A percentile compares a stretch with the other conserved stretches of the same genome.
phyloP scores from a whole-genome alignment of 352 stramenopile genomes.

The Poterioochromonas sp. region DNA sequence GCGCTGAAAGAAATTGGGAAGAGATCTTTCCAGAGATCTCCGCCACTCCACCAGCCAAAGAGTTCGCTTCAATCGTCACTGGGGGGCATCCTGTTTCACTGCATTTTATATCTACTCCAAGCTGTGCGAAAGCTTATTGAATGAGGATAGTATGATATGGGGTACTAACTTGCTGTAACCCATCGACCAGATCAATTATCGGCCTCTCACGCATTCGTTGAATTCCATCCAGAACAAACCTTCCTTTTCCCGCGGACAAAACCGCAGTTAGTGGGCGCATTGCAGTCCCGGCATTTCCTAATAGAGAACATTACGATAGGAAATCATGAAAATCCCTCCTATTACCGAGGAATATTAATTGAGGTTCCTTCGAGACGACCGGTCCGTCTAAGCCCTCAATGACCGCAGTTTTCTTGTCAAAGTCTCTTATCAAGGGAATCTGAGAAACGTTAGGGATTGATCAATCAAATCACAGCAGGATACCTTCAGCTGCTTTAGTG shows the following conservation, averaged over 20 bases:
- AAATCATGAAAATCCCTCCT: neutral
- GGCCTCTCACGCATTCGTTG: conserved; percentile 90
- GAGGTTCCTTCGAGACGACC: neutral
- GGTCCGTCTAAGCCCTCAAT: conserved; percentile 60
- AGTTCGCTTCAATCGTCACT: conserved; percentile 59
- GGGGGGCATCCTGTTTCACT: conserved; percentile 54
- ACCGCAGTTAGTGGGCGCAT: conserved; percentile 86
- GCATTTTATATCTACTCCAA: conserved; percentile 41
- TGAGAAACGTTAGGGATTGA: neutral
- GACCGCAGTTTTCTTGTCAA: conserved; percentile 42
- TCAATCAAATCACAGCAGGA: neutral
- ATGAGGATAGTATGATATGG: no score
- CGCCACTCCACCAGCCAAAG: conserved; percentile 60
- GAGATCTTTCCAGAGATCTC: conserved; percentile 83
- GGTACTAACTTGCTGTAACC: neutral
- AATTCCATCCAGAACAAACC: conserved; percentile 83
- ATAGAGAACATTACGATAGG: neutral
- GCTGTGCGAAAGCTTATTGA: conserved; percentile 14
- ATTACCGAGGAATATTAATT: no score
- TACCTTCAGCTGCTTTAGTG: conserved; percentile 77
- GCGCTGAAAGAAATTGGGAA: conserved; percentile 89
- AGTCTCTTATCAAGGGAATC: conserved; percentile 49
- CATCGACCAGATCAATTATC: conserved; percentile 55
- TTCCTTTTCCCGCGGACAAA: conserved; percentile 54
- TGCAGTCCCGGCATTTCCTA: conserved; percentile 70